phyloP scores from a whole-genome alignment of 2,329 filamentous ascomycete genomes.

The Penicillium sp. region DNA sequence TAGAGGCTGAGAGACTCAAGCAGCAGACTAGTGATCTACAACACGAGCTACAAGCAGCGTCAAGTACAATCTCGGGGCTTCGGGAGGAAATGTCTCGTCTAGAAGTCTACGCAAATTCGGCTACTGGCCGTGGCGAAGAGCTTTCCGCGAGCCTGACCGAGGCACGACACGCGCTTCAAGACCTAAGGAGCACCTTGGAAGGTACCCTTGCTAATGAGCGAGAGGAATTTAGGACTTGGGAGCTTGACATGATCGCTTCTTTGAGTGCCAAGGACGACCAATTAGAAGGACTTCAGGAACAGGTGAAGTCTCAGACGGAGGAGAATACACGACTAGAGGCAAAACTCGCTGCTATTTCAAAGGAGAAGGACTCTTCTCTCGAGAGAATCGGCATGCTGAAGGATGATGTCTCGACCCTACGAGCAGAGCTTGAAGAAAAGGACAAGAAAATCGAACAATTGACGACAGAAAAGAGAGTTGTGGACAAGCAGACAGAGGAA shows the following conservation, averaged over 20 bases:
- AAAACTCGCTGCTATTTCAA: constrained; percentile 28
- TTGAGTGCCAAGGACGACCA: constrained; percentile 52
- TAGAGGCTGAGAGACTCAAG: constrained; percentile 43
- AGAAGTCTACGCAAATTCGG: constrained; percentile 42
- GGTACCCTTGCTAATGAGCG: constrained; percentile 32
- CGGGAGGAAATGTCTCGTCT: constrained; percentile 47
- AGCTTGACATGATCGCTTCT: constrained; percentile 50
- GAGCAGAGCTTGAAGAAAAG: constrained; percentile 32
- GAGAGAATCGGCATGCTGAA: constrained; percentile 30
- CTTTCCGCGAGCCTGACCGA: constrained; percentile 39
- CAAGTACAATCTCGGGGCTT: constrained; percentile 43
- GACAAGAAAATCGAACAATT: constrained; percentile 32
- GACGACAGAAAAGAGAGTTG: constrained; percentile 26
- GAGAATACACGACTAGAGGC: constrained; percentile 29
- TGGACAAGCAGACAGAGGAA: constrained; percentile 22
- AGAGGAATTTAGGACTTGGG: constrained; percentile 40
- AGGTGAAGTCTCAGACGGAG: constrained; percentile 31
- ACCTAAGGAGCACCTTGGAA: constrained; percentile 39
- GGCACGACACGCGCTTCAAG: constrained; percentile 43
- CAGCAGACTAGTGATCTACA: constrained; percentile 43
- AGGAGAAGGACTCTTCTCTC: constrained; percentile 29
- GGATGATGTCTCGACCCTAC: constrained; percentile 31
- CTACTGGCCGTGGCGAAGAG: constrained; percentile 45
- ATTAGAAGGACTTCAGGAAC: constrained; percentile 47
- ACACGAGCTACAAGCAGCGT: constrained; percentile 40